Percentiles rank a stretch among this genome's conserved stretches.
Conservation (phyloP, 495 filamentous ascomycete genomes). For the Amniculicola lignicola region DNA sequence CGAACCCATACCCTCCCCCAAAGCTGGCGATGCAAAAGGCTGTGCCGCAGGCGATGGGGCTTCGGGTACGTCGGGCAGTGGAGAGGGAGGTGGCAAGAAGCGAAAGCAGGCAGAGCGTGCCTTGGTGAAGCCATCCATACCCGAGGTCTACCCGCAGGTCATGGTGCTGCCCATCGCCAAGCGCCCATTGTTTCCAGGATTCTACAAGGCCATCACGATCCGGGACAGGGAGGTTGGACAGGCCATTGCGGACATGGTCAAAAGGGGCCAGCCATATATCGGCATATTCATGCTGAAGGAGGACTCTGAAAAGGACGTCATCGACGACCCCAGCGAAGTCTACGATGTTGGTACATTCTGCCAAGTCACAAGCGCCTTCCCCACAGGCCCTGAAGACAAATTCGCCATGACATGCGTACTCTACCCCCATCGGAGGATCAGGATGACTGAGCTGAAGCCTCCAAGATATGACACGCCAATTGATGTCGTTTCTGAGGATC, state of each 20-base stretch:
- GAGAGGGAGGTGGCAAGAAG: constrained; percentile 64
- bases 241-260: constrained; percentile 94
- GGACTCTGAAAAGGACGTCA: constrained; percentile 83
- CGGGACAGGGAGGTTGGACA: constrained; percentile 81
- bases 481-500: constrained; percentile 40
- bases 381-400: constrained; percentile 55
- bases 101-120: constrained; percentile 48
- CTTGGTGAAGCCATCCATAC: constrained; percentile 80
- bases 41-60: constrained; percentile 46
- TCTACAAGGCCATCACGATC: constrained; percentile 98
- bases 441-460: constrained; percentile 74
- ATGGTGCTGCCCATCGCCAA: constrained; percentile 98
- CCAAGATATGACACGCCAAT: constrained; percentile 49
- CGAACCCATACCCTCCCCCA: constrained; percentile 43
- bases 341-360: constrained; percentile 96
- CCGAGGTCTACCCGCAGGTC: constrained; percentile 95
- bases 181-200: constrained; percentile 92
- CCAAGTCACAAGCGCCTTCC: constrained; percentile 90
- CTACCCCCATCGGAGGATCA: constrained; percentile 94
- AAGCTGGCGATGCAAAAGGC: constrained; percentile 31
- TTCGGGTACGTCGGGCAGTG: constrained; percentile 50
- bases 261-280: constrained; percentile 96
- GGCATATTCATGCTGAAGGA: constrained; percentile 97
- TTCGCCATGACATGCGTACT: constrained; percentile 88
- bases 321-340: constrained; percentile 82